Evolutionary conservation across 169 alveolate genomes (phyloP), one percentile per base, ranked within the genome.

Genomic region (Eimeria tenella): DNA sequence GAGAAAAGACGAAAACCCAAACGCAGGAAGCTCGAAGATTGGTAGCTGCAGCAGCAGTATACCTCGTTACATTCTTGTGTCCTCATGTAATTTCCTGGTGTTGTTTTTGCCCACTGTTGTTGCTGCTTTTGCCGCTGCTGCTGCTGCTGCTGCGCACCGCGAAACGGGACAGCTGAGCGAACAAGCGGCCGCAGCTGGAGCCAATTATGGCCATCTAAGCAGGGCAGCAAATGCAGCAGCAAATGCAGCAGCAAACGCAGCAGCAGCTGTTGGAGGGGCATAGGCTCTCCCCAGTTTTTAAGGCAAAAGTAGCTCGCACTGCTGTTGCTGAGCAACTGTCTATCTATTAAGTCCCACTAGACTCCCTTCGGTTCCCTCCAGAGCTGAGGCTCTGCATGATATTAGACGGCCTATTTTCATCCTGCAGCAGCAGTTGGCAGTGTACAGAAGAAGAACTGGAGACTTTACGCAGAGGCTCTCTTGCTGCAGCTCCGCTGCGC

Each of bases 231-330:
- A 71, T 75, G 79, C 79, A 31, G 75, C 92, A 84, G 81, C 75
- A 60, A 42, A 31, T 23, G 81, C 92, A 84, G 92, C 95, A 93
- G 87, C 84, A 86, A 42, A 60, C 11, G 79, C 89, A 93, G 95
- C 95, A 91, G 83, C 91, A 77, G 17, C 17, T 2, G 75, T 31
- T 31, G 42, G 42, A 31, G 42, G 42, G 42, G 42, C 42, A 31
- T 31, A 31, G 42, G 42, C 42, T 31, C 42, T 31, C 42, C 42
- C 42, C 42, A 31, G 42, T 31, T 31, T 31, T 31, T 31, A 31
- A 31, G 42, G 42, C 42, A 31, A 31, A 31, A 31, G 42, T 31
- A 31, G 42, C 42, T 31, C 42, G 42, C 42, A 31, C 42, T 31
- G 42, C 42, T 31, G 42, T 31, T 31, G 42, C 42, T 31, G 42